Evolutionary conservation across 352 stramenopile genomes (phyloP).

Genomic region (Hyaloperonospora brassicae): DNA sequence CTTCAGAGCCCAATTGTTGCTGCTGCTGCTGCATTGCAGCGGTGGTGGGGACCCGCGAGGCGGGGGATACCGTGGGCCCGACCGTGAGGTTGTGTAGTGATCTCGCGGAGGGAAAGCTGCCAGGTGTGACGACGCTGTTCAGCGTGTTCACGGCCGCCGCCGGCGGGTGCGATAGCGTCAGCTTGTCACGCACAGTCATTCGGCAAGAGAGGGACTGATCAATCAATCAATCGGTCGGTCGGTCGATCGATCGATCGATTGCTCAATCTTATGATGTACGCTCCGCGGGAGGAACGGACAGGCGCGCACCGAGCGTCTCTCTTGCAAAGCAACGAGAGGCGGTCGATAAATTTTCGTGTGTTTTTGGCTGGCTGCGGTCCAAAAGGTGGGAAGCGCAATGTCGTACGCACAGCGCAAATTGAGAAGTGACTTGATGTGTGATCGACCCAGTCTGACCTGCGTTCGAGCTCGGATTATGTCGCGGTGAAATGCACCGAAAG

Average conservation of each 20-base stretch:
- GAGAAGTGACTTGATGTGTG: slow-evolving; percentile 13
- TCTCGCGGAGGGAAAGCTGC: slow-evolving; percentile 3
- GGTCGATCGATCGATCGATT: no score
- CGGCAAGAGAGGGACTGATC: slow-evolving; percentile 20
- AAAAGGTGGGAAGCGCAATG: slow-evolving; percentile 2
- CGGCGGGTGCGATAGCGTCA: slow-evolving; percentile 11
- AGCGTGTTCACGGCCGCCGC: slow-evolving; percentile 10
- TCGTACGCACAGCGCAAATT: slow-evolving; percentile 8
- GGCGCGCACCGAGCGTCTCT: slow-evolving; percentile 16
- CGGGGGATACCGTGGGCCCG: slow-evolving; percentile 16
- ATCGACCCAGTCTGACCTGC: slow-evolving; percentile 8
- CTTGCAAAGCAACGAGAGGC: slow-evolving; percentile 15
- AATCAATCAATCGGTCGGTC: no score
- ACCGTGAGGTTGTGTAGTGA: slow-evolving; percentile 21
- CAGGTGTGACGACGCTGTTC: slow-evolving; percentile 17
- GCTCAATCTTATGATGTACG: slow-evolving; percentile 10
- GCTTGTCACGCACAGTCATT: slow-evolving; percentile 28
- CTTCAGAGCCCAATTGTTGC: neutral
- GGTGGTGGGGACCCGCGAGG: slow-evolving; percentile 5
- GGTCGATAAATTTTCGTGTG: slow-evolving; percentile 11
- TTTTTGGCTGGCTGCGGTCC: slow-evolving; percentile 7
- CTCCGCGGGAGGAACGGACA: slow-evolving; percentile 14
- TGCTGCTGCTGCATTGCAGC: slow-evolving; percentile 16
- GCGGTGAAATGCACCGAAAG: slow-evolving; percentile 23
- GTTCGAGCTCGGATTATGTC: slow-evolving; percentile 14